A percentile compares a stretch with the other conserved stretches of the same genome.
phyloP scores from a whole-genome alignment of 208 protist genomes.

The Trypanosoma grayi region DNA sequence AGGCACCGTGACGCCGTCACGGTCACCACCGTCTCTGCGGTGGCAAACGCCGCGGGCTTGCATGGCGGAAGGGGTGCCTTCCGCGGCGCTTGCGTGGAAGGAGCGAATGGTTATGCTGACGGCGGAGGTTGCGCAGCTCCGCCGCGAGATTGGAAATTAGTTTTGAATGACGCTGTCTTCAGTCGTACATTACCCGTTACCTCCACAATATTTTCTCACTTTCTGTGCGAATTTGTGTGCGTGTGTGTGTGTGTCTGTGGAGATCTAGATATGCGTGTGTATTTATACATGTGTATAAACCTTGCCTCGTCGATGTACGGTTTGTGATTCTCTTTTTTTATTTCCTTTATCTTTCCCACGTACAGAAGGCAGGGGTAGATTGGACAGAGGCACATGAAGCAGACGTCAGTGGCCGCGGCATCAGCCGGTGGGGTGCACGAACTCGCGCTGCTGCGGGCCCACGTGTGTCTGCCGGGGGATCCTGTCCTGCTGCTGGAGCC shows the following conservation, averaged over 20 bases:
- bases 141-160: slow-evolving; percentile 32
- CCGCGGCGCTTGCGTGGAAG: slow-evolving; percentile 29
- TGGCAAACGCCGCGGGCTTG: not conserved
- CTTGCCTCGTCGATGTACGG: no score
- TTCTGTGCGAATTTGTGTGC: no score
- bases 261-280: no score
- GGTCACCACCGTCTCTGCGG: not conserved
- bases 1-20: no score
- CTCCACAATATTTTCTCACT: no score
- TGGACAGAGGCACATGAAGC: not conserved
- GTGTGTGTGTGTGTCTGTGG: no score
- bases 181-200: no score
- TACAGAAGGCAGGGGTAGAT: not conserved
- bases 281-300: no score
- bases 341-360: slow-evolving; percentile 8
- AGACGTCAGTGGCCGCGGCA: not conserved
- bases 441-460: slow-evolving; percentile 43
- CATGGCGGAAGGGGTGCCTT: not conserved
- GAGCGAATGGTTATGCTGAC: slow-evolving; percentile 47
- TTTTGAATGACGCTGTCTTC: no score
- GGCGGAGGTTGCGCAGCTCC: slow-evolving; percentile 48
- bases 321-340: slow-evolving; percentile 8
- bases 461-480: slow-evolving; percentile 85
- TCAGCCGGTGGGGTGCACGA: slow-evolving; percentile 29
- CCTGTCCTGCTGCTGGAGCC: slow-evolving; percentile 49